Base-by-base conservation (phyloP, 768 basidiomycete species). In the Auricularia sp. region DNA sequence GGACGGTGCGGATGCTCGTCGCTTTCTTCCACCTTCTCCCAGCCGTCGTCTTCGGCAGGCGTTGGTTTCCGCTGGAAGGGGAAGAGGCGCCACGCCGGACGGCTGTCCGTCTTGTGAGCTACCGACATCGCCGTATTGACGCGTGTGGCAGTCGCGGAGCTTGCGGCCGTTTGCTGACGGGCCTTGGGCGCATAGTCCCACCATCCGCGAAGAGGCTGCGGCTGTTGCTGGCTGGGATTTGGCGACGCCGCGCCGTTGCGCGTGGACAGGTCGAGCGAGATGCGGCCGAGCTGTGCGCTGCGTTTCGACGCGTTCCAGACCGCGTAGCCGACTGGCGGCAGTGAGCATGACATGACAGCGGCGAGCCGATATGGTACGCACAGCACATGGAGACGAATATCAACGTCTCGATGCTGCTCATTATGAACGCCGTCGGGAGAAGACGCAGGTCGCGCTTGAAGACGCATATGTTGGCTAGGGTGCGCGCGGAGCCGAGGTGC, bases 301-400 rank as follows among this genome's bases (percentile, higher is more conserved):
- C 81, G 81, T 21, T 77, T 75, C 18, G 79, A 79, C 24, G 83
- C 80, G 69, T 78, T 81, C 78, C 81, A 83, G 39, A 82, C 80
- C 2, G 84, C 83, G 70, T 79, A 82, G 10, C 82, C 47, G 64
- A 87, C 85, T 87, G 67, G 34, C 44, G 29, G 56, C 24, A 8
- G 11, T 35, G 29, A 37, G 11, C 64, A 8, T 39, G 69, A 62
- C 66, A 67, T 68, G 67, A 62, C 34, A 62, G 24, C 51, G 36
- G 35, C 39, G 16, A 35, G 37, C 18, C n/a, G 58, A 8, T 29
- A 63, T 14, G 18, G 18, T 11, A 78, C 85, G 67, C 68, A 87
- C 87, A 87, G 70, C 85, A 87, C 45, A 76, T 73, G 67, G 80
- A 82, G 33, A 87, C 79, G 69, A 87, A 85, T n/a, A 59, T 29